A percentile compares a stretch with the other conserved stretches of the same genome.
These are phyloP conservation scores for Cladobotryum mycophilum DNA, from an alignment of 2,329 filamentous ascomycete species.

Conservation along the genomic window DNA sequence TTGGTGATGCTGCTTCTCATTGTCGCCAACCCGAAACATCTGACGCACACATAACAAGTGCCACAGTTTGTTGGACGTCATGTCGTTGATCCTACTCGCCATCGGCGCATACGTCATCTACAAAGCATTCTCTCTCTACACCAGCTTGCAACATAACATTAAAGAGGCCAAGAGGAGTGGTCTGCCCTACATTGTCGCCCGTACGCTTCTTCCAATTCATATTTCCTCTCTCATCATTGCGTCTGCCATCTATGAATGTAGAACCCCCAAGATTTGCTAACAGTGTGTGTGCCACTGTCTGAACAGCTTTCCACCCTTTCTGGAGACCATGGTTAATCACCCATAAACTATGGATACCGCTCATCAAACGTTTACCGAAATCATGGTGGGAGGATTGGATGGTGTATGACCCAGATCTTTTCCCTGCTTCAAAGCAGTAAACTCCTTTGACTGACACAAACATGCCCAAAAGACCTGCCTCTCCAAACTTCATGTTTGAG, in stretches of 20 bases:
- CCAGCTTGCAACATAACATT: constrained; percentile 39
- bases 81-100: constrained; percentile 31
- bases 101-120: constrained; percentile 29
- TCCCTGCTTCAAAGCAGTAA: background rate
- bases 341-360: constrained; percentile 45
- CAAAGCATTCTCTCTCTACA: constrained; percentile 23
- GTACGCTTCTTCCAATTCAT: constrained; percentile 33
- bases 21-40: no score
- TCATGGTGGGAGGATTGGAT: constrained; percentile 53
- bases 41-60: no score
- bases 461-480: no score
- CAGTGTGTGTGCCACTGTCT: background rate
- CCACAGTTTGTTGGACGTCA: background rate
- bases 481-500: constrained; percentile 52
- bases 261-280: background rate
- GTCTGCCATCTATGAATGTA: background rate
- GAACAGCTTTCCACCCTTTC: constrained; percentile 42
- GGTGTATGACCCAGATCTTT: constrained; percentile 39
- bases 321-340: constrained; percentile 51
- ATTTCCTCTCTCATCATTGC: background rate
- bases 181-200: constrained; percentile 46
- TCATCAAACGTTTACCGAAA: constrained; percentile 50
- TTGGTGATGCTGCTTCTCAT: no score
- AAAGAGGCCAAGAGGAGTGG: constrained; percentile 44
- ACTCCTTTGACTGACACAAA: no score